These are phyloP conservation scores for Pleurotus djamor DNA, from an alignment of 768 basidiomycete genomes.

Conservation along the genomic window DNA sequence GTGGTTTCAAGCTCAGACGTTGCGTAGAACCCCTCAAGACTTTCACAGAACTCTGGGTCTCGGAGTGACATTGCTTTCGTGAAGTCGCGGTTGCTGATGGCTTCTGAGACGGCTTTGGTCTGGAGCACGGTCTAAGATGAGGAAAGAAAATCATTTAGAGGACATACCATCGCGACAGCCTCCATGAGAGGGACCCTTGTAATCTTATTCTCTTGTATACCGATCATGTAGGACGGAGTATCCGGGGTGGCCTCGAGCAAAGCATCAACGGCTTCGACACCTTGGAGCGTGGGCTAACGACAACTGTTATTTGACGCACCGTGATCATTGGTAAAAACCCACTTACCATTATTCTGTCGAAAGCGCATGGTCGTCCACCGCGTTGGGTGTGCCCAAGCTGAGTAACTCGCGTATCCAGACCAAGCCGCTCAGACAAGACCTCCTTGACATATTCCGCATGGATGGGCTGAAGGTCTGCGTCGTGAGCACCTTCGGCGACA, in stretches of 20 bases:
- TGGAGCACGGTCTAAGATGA: conserved; percentile 24
- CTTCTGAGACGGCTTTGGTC: conserved; percentile 85
- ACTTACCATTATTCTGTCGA: conserved; percentile 86
- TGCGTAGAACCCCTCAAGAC: conserved; percentile 79
- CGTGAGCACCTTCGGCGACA: conserved; percentile 95
- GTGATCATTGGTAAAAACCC: not conserved
- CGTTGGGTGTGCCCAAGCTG: conserved; percentile 97
- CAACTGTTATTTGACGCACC: not conserved
- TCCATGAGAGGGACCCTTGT: conserved; percentile 89
- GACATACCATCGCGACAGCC: conserved; percentile 79
- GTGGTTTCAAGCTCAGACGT: conserved; percentile 63
- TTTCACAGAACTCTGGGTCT: conserved; percentile 90
- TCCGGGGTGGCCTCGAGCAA: conserved; percentile 83
- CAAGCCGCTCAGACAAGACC: conserved; percentile 80
- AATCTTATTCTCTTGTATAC: conserved; percentile 93
- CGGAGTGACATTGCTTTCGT: conserved; percentile 82
- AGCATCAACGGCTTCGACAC: conserved; percentile 88
- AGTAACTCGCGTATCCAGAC: conserved; percentile 94
- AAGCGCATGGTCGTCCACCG: conserved; percentile 91
- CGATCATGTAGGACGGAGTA: conserved; percentile 97
- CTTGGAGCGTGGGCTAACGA: conserved; percentile 89
- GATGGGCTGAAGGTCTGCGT: conserved; percentile 87
- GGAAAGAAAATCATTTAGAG: conserved; percentile 9
- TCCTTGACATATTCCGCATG: conserved; percentile 88
- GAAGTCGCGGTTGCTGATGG: conserved; percentile 84